phyloP scores from a whole-genome alignment of 106 monocot species.

The Dendrobium huoshanense region DNA sequence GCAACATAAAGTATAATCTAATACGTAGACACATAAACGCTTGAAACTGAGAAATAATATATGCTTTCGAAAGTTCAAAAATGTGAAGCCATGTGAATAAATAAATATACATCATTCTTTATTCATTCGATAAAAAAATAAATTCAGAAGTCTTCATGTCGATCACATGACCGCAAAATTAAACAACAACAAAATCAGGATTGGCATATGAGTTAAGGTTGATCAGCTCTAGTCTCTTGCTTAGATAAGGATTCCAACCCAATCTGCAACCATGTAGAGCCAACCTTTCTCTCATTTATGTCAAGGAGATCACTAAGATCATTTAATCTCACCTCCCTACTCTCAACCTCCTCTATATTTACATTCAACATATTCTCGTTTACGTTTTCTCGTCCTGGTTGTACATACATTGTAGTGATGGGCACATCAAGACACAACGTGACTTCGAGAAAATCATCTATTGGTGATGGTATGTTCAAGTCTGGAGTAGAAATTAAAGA shows the following conservation, averaged over 20 bases:
- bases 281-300: constrained; percentile 21
- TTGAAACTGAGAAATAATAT: too few relatives aligned
- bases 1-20: too few relatives aligned
- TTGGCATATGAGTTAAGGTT: neutral
- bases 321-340: constrained; percentile 37
- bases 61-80: too few relatives aligned
- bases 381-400: constrained; percentile 17
- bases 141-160: too few relatives aligned
- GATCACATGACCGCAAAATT: too few relatives aligned
- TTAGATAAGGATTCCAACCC: constrained; percentile 40
- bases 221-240: neutral
- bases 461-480: constrained; percentile 41
- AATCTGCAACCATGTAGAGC: constrained; percentile 66
- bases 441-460: neutral
- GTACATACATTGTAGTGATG: constrained; percentile 17
- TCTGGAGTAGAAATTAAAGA: constrained; percentile 23
- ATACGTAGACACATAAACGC: too few relatives aligned
- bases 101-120: too few relatives aligned
- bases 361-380: neutral
- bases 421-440: constrained; percentile 30
- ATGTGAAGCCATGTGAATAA: too few relatives aligned
- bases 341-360: constrained; percentile 34
- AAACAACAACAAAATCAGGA: too few relatives aligned
- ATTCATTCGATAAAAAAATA: too few relatives aligned
- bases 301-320: constrained; percentile 73